Base-by-base conservation (phyloP, 306 rosid species). In the Vigna radiata region DNA sequence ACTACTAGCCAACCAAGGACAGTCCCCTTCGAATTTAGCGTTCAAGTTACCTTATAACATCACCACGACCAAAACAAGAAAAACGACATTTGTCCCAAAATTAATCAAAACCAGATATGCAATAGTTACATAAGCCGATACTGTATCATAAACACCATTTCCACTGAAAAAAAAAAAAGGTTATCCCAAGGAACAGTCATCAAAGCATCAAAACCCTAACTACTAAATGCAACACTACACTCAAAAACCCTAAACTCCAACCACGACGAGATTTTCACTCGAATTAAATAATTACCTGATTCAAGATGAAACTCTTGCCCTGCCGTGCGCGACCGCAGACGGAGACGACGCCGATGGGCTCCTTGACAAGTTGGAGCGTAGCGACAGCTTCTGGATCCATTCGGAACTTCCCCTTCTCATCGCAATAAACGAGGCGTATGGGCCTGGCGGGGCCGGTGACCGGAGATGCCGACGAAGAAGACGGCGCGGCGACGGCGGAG, bases 321-420 rank as follows among this genome's bases (percentile, higher is more conserved):
- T 92, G 97, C 59, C 98, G 97, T 78, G 97, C 97, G 5, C 97
- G 90, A 6, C 97, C 98, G 37, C 98, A 92, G 77, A 94, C 95
- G 50, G 98, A 89, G 68, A 94, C 97, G 5, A 94, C 90, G 0
- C 98, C 98, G 12, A 94, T 89, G 13, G 98, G 98, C 19, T 85
- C 98, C 85, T 94, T 94, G 2, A 94, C 97, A 7, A 91, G 97
- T 77, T 94, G 98, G 14, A 94, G 85, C 29, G 89, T 69, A 8
- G 98, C 97, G 15, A 94, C 96, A 23, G 98, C 97, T 77, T 91
- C 97, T 4, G 97, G 98, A 90, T 94, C 97, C 95, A 91, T 94
- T 54, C 84, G 88, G 73, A 94, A 91, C 96, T 87, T 88, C 2
- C 98, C 98, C 43, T 91, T 90, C 58, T 90, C 97, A 47, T 95